Evolutionary conservation across 192 early-diverging fungal species (phyloP).

Genomic region (Entomortierella lignicola): DNA sequence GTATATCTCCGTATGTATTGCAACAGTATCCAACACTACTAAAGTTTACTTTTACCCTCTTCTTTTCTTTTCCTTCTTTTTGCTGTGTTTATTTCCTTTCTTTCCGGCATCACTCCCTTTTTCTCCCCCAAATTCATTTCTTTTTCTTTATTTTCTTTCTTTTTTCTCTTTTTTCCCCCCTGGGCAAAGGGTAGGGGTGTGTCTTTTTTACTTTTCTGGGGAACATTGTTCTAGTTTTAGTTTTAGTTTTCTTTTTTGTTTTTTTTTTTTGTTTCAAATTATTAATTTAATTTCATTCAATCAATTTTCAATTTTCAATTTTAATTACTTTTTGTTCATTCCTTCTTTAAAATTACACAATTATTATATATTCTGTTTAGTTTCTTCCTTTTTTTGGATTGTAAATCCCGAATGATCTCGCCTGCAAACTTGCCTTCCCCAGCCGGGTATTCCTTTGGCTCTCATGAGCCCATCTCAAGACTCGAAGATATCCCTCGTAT

Average conservation of each 20-base stretch:
- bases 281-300: not conserved
- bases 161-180: not conserved
- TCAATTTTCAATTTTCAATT: not conserved
- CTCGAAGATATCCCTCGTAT: not conserved
- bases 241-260: not conserved
- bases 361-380: too few relatives aligned
- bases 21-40: too few relatives aligned
- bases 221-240: not conserved
- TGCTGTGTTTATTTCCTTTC: not conserved
- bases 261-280: not conserved
- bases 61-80: too few relatives aligned
- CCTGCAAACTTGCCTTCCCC: conserved; percentile 46
- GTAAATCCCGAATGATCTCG: conserved; percentile 33
- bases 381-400: not conserved
- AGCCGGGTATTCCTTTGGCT: conserved; percentile 49
- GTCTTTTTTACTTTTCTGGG: not conserved
- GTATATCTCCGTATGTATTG: too few relatives aligned
- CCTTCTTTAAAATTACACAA: not conserved
- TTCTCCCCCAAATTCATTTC: not conserved
- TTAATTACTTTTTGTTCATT: not conserved
- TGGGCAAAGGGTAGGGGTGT: too few relatives aligned
- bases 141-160: not conserved
- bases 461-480: conserved; percentile 13
- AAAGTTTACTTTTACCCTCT: too few relatives aligned
- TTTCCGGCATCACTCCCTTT: not conserved